Evolutionary conservation across 139 green algal genomes (phyloP), one percentile per base, ranked within the genome.

Genomic region (Chlamydomonas incerta): DNA sequence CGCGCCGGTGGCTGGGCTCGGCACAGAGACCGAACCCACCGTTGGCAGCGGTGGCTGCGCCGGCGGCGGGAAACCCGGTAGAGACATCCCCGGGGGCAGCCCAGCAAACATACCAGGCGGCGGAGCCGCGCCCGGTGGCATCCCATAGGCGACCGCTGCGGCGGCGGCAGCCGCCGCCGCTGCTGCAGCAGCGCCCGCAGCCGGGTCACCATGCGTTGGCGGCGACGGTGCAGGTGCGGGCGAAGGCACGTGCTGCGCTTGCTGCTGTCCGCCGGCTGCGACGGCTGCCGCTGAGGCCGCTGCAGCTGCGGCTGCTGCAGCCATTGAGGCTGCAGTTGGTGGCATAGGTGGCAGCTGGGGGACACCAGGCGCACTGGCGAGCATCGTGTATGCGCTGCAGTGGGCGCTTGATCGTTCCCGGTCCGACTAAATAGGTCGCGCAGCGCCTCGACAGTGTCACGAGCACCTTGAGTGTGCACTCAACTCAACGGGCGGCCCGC

Each of bases 291-390:
- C 62, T 35, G 73, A 47, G 18, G 62, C 72, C 33, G 63, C 82
- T 52, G 72, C 62, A 28, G 73, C 72, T 57, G 62, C 72, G 13
- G 67, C 68, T 34, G 81, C 68, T n/a, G 81, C 81, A 26, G 50
- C 68, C 4, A 34, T 55, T 23, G 76, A 60, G 5, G 76, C 35
- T 33, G 81, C 81, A 20, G 57, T 73, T 26, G 81, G 13, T 17
- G 55, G 35, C 20, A 34, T 74, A 29, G 62, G 37, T 26, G 55
- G 50, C 50, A 80, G 29, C 14, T 50, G 28, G 20, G 29, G 72
- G n/a, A 67, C 41, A 15, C 41, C 26, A 11, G 72, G 9, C 8
- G 47, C 52, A 47, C 47, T 80, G 11, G 72, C 72, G n/a, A 80
- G 31, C 72, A 80, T 80, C 41, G n/a, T n/a, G n/a, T n/a, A n/a